phyloP scores from a whole-genome alignment of 108 stramenopile genomes.

The Nannochloropsis granulata region DNA sequence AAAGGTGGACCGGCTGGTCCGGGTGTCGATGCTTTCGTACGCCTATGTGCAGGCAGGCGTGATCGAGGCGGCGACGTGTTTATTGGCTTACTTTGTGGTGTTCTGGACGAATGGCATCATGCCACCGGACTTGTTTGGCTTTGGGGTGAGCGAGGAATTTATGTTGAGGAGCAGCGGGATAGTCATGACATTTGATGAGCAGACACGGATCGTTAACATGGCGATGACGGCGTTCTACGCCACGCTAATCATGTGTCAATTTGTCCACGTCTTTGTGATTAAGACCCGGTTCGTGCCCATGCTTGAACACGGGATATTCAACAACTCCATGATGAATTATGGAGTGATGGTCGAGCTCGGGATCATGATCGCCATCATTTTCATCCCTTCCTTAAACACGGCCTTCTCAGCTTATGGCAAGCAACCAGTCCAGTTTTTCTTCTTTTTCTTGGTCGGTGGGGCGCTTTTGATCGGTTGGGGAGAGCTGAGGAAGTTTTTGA shows the following conservation, averaged over 20 bases:
- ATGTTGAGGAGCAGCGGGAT: neutral
- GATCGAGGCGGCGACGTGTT: slow-evolving; percentile 24
- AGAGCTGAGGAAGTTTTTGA: neutral
- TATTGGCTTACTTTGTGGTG: neutral
- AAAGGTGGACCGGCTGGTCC: slow-evolving; percentile 45
- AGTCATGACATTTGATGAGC: neutral
- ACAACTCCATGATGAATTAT: neutral
- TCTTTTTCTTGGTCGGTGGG: neutral
- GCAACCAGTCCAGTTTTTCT: neutral
- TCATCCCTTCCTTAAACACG: neutral
- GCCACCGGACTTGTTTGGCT: neutral
- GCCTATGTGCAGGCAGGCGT: slow-evolving; percentile 47
- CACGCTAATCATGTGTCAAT: neutral
- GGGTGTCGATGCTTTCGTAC: slow-evolving; percentile 36
- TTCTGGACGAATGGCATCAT: neutral
- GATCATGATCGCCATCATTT: neutral
- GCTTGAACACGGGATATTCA: neutral
- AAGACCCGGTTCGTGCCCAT: neutral
- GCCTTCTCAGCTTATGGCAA: neutral
- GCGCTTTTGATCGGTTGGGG: neutral
- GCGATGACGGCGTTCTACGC: neutral
- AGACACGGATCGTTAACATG: neutral
- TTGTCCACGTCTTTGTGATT: neutral
- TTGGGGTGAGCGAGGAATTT: neutral
- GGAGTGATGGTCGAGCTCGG: neutral